Percentiles rank a stretch among this genome's conserved stretches.
These are phyloP conservation scores for Xylariales sp. DNA, from an alignment of 2,329 filamentous ascomycete species.

Conservation along the genomic window DNA sequence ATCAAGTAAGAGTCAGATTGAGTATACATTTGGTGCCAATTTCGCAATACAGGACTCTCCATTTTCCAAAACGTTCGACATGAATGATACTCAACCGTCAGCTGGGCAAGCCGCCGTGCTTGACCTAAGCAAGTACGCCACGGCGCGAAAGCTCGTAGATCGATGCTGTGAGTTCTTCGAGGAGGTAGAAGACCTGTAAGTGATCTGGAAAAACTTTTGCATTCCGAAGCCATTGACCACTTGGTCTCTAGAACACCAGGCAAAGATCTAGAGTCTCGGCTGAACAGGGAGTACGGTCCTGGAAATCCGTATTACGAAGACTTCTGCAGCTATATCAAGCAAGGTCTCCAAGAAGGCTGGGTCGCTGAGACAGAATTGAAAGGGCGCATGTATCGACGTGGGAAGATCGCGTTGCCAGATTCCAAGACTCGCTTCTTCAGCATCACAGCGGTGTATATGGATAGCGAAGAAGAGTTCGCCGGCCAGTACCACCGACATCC, in stretches of 20 bases:
- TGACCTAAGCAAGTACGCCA: constrained; percentile 22
- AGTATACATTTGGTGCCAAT: too few relatives aligned
- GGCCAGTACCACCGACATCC: constrained; percentile 51
- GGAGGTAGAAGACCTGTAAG: constrained; percentile 28
- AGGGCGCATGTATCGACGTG: constrained; percentile 41
- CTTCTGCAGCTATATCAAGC: constrained; percentile 32
- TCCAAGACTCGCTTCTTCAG: constrained; percentile 45
- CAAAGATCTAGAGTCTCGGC: constrained; percentile 35
- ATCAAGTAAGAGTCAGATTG: too few relatives aligned
- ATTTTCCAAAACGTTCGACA: too few relatives aligned
- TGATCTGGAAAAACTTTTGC: background rate
- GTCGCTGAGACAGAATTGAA: constrained; percentile 37
- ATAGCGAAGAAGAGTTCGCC: constrained; percentile 41
- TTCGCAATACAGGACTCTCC: too few relatives aligned
- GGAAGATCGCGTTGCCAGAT: constrained; percentile 40
- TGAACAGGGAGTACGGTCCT: constrained; percentile 39
- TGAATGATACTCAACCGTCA: background rate
- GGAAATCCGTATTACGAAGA: constrained; percentile 38
- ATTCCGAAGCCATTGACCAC: too few relatives aligned
- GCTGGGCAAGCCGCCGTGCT: constrained; percentile 16
- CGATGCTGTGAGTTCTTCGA: constrained; percentile 26
- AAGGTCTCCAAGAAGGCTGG: constrained; percentile 40
- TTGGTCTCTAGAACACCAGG: constrained; percentile 42
- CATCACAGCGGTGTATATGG: constrained; percentile 55
- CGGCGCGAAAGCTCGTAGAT: constrained; percentile 22